These are phyloP conservation scores for Casuarina cunninghamiana DNA, from an alignment of 306 rosid genomes.

Conservation along the genomic window DNA sequence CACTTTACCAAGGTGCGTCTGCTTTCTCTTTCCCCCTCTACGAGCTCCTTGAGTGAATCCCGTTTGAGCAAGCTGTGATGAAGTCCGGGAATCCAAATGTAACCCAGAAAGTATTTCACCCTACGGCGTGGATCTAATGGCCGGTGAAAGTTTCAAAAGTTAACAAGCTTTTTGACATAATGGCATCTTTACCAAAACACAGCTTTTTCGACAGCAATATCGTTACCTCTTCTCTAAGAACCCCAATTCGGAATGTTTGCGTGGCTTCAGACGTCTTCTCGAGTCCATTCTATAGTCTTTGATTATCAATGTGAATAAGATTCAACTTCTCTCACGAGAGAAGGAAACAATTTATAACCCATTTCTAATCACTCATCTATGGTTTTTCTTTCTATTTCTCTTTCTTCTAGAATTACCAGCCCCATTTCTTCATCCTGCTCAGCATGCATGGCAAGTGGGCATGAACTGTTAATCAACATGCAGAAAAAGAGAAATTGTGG, in stretches of 20 bases:
- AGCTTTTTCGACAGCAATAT: constrained; percentile 1
- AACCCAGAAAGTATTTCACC: no score
- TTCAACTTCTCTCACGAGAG: not conserved
- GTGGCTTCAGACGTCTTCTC: constrained; percentile 53
- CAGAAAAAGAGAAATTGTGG: not conserved
- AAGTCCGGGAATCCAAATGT: no score
- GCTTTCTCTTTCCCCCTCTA: no score
- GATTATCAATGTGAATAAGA: not conserved
- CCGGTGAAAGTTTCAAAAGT: not conserved
- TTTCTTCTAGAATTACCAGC: not conserved
- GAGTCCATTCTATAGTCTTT: not conserved
- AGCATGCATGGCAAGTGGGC: not conserved
- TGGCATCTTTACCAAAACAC: constrained; percentile 12
- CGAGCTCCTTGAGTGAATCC: no score
- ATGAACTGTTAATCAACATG: not conserved
- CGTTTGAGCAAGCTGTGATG: no score
- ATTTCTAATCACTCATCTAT: no score
- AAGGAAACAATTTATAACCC: not conserved
- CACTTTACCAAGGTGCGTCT: no score
- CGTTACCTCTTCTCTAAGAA: constrained; percentile 30
- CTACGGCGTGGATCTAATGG: not conserved
- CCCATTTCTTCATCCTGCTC: not conserved
- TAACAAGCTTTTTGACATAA: not conserved
- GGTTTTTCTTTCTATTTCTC: not conserved
- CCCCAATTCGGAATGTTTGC: constrained; percentile 83